These are phyloP conservation scores for Neopestalotiopsis sp. DNA, from an alignment of 2,329 filamentous ascomycete genomes.

Conservation along the genomic window DNA sequence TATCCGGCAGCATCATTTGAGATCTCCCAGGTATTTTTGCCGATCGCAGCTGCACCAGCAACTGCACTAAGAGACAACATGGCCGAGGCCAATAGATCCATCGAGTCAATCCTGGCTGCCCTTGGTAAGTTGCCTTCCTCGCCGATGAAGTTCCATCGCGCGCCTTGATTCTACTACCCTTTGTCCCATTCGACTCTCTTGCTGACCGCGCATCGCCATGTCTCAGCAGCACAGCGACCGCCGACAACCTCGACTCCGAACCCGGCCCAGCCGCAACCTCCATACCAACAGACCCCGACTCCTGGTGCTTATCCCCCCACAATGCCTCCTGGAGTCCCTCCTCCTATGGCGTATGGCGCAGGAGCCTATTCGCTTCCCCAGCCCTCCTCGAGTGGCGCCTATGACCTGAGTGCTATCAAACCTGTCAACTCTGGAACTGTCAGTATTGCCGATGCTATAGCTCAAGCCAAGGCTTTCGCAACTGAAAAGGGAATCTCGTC, in stretches of 20 bases:
- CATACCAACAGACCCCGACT: slow-evolving; percentile 43
- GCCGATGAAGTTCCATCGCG: background rate
- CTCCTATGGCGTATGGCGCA: slow-evolving; percentile 41
- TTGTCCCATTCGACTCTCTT: slow-evolving; percentile 23
- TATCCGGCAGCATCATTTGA: background rate
- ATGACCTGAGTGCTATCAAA: slow-evolving; percentile 81
- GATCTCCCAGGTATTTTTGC: background rate
- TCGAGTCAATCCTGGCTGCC: slow-evolving; percentile 54
- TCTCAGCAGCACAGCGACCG: slow-evolving; percentile 44
- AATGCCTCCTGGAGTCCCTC: slow-evolving; percentile 44
- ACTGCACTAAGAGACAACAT: slow-evolving; percentile 29
- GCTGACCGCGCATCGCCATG: slow-evolving; percentile 5
- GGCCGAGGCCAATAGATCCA: slow-evolving; percentile 45
- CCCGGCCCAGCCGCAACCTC: slow-evolving; percentile 47
- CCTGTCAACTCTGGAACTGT: slow-evolving; percentile 81
- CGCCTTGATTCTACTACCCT: background rate
- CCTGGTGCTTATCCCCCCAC: slow-evolving; percentile 42
- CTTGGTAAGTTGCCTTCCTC: slow-evolving; percentile 44
- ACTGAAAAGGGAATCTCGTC: slow-evolving; percentile 75
- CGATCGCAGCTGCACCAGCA: background rate
- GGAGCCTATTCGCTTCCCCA: slow-evolving; percentile 61
- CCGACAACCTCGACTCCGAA: slow-evolving; percentile 43
- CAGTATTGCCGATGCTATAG: slow-evolving; percentile 82
- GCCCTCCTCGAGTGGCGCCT: slow-evolving; percentile 74
- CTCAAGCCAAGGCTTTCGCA: slow-evolving; percentile 82